phyloP scores from a whole-genome alignment of 2,329 filamentous ascomycete species.

The Paecilomyces fulvus region DNA sequence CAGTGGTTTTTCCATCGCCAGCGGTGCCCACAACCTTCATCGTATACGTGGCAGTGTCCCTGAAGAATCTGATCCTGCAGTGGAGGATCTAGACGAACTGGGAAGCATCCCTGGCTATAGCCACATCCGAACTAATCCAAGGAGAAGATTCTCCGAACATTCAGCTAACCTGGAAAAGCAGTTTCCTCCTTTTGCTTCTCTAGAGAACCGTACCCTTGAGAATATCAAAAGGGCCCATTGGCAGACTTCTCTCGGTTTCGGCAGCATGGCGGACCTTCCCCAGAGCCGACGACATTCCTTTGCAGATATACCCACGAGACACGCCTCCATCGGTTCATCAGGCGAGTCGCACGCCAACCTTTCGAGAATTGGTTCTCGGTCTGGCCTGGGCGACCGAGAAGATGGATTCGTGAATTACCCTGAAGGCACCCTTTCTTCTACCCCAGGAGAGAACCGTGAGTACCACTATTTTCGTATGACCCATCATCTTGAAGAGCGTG shows the following conservation, averaged over 20 bases:
- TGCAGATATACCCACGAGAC: constrained; percentile 41
- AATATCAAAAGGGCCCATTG: constrained; percentile 41
- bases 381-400: constrained; percentile 25
- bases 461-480: constrained; percentile 27
- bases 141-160: constrained; percentile 39
- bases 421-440: constrained; percentile 27
- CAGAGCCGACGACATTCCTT: constrained; percentile 46
- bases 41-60: constrained; percentile 34
- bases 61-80: constrained; percentile 36
- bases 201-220: constrained; percentile 38
- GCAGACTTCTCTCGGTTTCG: constrained; percentile 44
- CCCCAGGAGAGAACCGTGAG: constrained; percentile 36
- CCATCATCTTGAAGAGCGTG: constrained; percentile 20
- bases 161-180: constrained; percentile 34
- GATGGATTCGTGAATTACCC: constrained; percentile 28
- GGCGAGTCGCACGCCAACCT: constrained; percentile 21
- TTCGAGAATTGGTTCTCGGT: constrained; percentile 10
- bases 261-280: constrained; percentile 35
- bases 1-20: constrained; percentile 24
- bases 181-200: constrained; percentile 24
- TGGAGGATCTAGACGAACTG: constrained; percentile 38
- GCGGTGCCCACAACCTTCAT: constrained; percentile 25
- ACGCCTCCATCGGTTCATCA: constrained; percentile 35
- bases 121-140: constrained; percentile 26
- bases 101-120: constrained; percentile 31